phyloP scores from a whole-genome alignment of 371 early-diverging fungal species.

The Mucor velutinosus region DNA sequence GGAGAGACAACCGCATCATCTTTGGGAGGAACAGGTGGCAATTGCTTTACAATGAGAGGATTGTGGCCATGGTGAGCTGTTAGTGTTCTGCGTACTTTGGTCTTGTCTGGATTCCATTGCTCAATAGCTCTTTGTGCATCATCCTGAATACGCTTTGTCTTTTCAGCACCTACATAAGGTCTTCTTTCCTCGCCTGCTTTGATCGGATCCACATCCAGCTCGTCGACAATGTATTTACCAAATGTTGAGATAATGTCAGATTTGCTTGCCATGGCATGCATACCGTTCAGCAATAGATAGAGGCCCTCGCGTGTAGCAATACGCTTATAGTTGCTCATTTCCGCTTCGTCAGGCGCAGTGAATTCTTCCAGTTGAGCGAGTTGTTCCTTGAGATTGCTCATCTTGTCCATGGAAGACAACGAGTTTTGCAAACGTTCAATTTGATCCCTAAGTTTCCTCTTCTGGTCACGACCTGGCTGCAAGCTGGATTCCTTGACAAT shows the following conservation, averaged over 20 bases:
- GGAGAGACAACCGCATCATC: neutral
- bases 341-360: constrained; percentile 31
- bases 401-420: constrained; percentile 31
- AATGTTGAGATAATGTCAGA: constrained; percentile 44
- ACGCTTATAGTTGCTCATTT: constrained; percentile 43
- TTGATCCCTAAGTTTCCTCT: constrained; percentile 28
- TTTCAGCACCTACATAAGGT: constrained; percentile 26
- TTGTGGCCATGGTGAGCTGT: constrained; percentile 42
- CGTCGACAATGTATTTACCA: constrained; percentile 50
- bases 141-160: constrained; percentile 33
- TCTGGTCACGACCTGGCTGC: constrained; percentile 32
- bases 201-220: constrained; percentile 39
- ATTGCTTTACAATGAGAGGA: constrained; percentile 29
- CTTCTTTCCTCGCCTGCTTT: constrained; percentile 28
- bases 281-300: constrained; percentile 43
- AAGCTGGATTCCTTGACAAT: constrained; percentile 31
- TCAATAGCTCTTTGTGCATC: constrained; percentile 32
- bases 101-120: constrained; percentile 38
- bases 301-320: constrained; percentile 43
- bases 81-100: constrained; percentile 37
- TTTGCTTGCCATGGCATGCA: constrained; percentile 47
- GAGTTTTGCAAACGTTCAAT: constrained; percentile 32
- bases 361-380: constrained; percentile 28
- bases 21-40: constrained; percentile 25
- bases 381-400: constrained; percentile 34